These are phyloP conservation scores for Lactarius evosmus DNA, from an alignment of 768 basidiomycete species.

Conservation along the genomic window DNA sequence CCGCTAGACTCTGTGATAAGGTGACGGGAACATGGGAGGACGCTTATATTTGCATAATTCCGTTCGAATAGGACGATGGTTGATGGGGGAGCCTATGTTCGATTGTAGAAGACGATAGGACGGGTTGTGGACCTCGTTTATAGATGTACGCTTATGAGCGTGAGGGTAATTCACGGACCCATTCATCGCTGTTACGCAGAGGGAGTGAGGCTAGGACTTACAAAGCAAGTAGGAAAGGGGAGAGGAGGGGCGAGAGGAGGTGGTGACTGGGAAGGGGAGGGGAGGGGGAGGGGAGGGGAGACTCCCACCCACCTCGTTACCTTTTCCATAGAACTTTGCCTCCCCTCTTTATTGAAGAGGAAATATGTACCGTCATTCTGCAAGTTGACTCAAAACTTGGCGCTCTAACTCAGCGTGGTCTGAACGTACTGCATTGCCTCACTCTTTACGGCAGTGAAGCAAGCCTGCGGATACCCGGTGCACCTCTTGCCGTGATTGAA, in stretches of 20 bases:
- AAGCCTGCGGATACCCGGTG: background rate
- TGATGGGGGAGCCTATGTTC: constrained; percentile 32
- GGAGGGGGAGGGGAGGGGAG: background rate
- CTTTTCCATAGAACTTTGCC: background rate
- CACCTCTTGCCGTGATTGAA: background rate
- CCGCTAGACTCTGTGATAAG: constrained; percentile 9
- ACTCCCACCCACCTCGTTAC: constrained; percentile 11
- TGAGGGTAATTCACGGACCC: constrained; percentile 42
- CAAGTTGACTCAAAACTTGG: constrained; percentile 4
- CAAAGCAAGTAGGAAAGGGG: background rate
- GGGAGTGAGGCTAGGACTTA: background rate
- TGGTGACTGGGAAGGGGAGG: background rate
- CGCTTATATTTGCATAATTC: constrained; percentile 25
- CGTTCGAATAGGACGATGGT: constrained; percentile 10
- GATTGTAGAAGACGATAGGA: constrained; percentile 36
- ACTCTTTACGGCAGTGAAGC: background rate
- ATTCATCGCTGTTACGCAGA: constrained; percentile 34
- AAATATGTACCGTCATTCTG: background rate
- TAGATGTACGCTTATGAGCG: constrained; percentile 47
- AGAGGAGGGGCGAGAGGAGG: too few species aligned
- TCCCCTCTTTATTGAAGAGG: background rate
- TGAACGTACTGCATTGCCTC: constrained; percentile 20
- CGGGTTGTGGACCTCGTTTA: constrained; percentile 50
- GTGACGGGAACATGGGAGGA: constrained; percentile 22
- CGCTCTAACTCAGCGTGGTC: constrained; percentile 20